Base-by-base conservation (phyloP, 192 early-diverging fungal genomes). In the Funneliformis geosporum region DNA sequence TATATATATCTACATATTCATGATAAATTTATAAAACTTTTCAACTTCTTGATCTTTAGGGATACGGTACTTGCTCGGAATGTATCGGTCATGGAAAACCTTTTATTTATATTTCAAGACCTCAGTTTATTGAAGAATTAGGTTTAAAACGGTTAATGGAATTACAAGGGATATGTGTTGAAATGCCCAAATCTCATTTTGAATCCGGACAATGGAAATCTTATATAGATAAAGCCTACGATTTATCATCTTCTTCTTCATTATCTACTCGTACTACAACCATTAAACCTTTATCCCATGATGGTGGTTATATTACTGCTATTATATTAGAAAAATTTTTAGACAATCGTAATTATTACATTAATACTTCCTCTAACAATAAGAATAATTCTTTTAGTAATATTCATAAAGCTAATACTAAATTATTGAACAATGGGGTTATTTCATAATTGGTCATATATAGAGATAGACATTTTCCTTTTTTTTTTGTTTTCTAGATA, bases 21-120 rank as follows among this genome's bases (percentile, higher is more conserved):
- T n/a, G n/a, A n/a, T n/a, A n/a, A n/a, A n/a, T n/a, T n/a, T n/a
- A n/a, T n/a, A n/a, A n/a, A n/a, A n/a, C n/a, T n/a, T n/a, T n/a
- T n/a, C 33, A 33, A 33, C 33, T 33, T 33, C n/a, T n/a, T n/a
- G n/a, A n/a, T n/a, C 18, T 7, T 80, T 81, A 86, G 85, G 90
- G 90, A 21, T 91, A 90, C 79, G 90, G 90, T 38, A 90, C 90
- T 0, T 91, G 90, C 60, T 87, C 86, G 11, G 90, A 91, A 81
- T 89, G 88, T 76, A 89, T 89, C 25, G 87, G 86, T n/a, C 88
- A 89, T 62, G 65, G 76, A 9, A 89, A 83, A 12, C 87, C 90
- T 4, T 84, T 91, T 61, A 84, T 91, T 18, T 91, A 89, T 70
- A 88, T 91, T 10, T 81, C 90, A 28, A 78, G 90, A 79, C 87